Evolutionary conservation across 1,284 basidiomycete species (phyloP).

Genomic region (Leccinum brunneo-olivaceum): DNA sequence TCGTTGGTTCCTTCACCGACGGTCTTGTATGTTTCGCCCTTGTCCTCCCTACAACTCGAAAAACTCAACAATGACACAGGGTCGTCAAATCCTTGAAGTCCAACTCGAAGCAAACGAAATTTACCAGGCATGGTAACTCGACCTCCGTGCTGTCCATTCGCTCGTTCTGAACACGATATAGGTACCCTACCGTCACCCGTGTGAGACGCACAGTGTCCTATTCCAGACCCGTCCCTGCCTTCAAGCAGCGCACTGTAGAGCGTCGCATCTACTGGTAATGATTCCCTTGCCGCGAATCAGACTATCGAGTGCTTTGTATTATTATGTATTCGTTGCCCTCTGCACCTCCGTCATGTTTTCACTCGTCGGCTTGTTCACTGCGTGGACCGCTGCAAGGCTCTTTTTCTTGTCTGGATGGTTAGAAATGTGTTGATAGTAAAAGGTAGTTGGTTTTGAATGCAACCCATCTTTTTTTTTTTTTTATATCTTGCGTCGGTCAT

Average conservation of each 20-base stretch:
- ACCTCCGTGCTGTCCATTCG: not conserved
- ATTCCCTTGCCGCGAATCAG: constrained; percentile 9
- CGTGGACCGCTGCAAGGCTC: constrained; percentile 18
- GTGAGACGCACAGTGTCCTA: constrained; percentile 64
- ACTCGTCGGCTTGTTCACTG: constrained; percentile 8
- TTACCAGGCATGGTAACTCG: constrained; percentile 57
- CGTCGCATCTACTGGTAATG: constrained; percentile 65
- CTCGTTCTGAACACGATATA: constrained; percentile 23
- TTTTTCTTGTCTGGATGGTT: constrained; percentile 6
- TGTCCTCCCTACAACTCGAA: not conserved
- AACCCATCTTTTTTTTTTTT: too few relatives aligned
- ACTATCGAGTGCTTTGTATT: constrained; percentile 30
- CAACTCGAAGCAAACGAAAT: constrained; percentile 64
- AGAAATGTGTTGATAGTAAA: constrained; percentile 11
- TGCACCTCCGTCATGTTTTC: constrained; percentile 13
- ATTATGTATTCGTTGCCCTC: constrained; percentile 22
- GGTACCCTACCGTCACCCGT: constrained; percentile 68
- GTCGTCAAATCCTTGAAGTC: constrained; percentile 72
- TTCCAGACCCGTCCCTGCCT: constrained; percentile 36
- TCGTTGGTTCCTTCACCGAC: constrained; percentile 67
- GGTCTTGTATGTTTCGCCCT: constrained; percentile 44
- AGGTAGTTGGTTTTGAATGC: too few relatives aligned
- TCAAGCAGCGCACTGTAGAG: constrained; percentile 50
- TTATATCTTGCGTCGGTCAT: too few relatives aligned
- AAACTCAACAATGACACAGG: constrained; percentile 37